Evolutionary conservation across 2,329 filamentous ascomycete species (phyloP).

Genomic region (Dactylellina haptotyla): DNA sequence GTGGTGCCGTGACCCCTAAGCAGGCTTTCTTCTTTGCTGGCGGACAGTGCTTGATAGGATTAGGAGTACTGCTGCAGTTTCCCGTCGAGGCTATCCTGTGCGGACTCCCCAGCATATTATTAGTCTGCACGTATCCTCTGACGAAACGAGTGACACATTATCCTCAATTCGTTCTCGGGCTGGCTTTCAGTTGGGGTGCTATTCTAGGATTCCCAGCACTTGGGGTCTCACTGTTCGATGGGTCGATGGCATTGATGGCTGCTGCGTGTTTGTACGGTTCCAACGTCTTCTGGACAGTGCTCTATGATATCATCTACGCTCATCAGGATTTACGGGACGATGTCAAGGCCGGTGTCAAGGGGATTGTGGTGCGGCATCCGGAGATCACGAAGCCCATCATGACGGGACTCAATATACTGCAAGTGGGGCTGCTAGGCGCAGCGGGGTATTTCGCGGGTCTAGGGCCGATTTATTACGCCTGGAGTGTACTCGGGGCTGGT

Average conservation of each 20-base stretch:
- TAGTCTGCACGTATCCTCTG: constrained; percentile 81
- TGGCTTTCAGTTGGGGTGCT: constrained; percentile 90
- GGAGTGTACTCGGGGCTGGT: constrained; percentile 73
- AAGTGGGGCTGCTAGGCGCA: constrained; percentile 75
- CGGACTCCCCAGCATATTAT: constrained; percentile 76
- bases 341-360: constrained; percentile 85
- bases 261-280: constrained; percentile 78
- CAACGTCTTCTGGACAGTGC: constrained; percentile 84
- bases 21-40: constrained; percentile 79
- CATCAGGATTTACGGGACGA: constrained; percentile 92
- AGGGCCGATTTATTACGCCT: constrained; percentile 74
- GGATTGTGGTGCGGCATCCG: constrained; percentile 82
- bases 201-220: constrained; percentile 88
- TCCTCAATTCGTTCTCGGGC: constrained; percentile 81
- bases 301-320: constrained; percentile 94
- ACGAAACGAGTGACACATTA: constrained; percentile 89
- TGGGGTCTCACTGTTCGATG: constrained; percentile 76
- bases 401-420: constrained; percentile 73
- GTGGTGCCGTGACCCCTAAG: constrained; percentile 77
- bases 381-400: constrained; percentile 80
- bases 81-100: constrained; percentile 79
- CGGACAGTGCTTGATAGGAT: constrained; percentile 75
- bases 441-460: constrained; percentile 75
- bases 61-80: constrained; percentile 80
- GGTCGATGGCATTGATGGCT: constrained; percentile 70